Evolutionary conservation across 345 rosid genomes (phyloP).

Genomic region (Melastoma malabathricum): DNA sequence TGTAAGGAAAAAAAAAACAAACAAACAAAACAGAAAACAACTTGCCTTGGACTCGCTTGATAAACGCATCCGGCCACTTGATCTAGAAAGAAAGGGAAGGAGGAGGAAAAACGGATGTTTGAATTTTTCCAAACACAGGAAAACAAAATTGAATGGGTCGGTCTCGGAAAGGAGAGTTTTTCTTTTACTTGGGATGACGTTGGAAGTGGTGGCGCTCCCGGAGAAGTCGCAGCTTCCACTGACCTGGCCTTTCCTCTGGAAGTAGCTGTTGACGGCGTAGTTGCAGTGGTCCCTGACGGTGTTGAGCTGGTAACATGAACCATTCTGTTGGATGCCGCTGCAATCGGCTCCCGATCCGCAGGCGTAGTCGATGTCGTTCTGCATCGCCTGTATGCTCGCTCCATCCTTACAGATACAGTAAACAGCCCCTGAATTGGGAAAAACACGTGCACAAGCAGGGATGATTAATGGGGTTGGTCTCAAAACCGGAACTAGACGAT

Average conservation of each 20-base stretch:
- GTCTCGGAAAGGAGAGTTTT: too few species aligned
- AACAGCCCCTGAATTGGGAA: slow-evolving; percentile 26
- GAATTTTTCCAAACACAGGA: too few species aligned
- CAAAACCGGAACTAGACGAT: neutral
- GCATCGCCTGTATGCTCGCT: slow-evolving; percentile 28
- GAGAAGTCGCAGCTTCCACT: slow-evolving; percentile 61
- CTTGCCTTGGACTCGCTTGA: slow-evolving; percentile 11
- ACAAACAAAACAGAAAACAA: too few species aligned
- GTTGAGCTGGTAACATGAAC: slow-evolving; percentile 69
- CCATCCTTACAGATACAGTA: slow-evolving; percentile 74
- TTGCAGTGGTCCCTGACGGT: slow-evolving; percentile 76
- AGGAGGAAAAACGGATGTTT: slow-evolving; percentile 4
- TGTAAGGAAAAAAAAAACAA: neutral
- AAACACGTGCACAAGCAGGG: neutral
- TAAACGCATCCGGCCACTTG: slow-evolving; percentile 26
- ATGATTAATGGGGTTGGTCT: too few species aligned
- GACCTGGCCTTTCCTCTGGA: slow-evolving; percentile 50
- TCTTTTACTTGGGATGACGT: slow-evolving; percentile 30
- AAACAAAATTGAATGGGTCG: too few species aligned
- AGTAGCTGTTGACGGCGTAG: slow-evolving; percentile 81
- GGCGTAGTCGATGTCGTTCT: slow-evolving; percentile 67
- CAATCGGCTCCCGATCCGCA: slow-evolving; percentile 82
- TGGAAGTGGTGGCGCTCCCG: slow-evolving; percentile 35
- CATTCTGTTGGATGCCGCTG: slow-evolving; percentile 35
- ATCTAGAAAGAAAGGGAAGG: too few species aligned